Evolutionary conservation across 306 rosid species (phyloP).

Genomic region (Hippophae gyantsensis): DNA sequence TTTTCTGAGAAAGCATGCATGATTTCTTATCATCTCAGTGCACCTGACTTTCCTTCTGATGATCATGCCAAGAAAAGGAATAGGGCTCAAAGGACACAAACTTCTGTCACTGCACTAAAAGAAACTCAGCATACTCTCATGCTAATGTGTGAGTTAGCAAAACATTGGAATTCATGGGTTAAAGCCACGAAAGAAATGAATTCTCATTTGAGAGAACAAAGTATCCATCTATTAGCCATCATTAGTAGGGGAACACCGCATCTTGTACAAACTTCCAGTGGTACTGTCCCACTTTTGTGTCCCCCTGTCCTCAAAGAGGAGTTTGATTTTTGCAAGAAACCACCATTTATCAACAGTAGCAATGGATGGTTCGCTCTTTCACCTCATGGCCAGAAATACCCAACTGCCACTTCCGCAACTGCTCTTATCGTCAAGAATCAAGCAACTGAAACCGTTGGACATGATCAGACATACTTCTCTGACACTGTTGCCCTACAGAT

Average conservation of each 20-base stretch:
- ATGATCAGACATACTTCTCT: constrained; percentile 51
- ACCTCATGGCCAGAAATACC: constrained; percentile 44
- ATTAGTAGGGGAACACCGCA: constrained; percentile 70
- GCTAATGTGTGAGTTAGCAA: constrained; percentile 77
- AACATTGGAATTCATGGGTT: constrained; percentile 76
- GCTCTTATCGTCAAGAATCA: constrained; percentile 35
- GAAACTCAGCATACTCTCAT: constrained; percentile 75
- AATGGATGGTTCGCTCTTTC: constrained; percentile 89
- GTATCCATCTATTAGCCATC: constrained; percentile 90
- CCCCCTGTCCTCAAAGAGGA: constrained; percentile 78
- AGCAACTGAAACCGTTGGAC: constrained; percentile 31
- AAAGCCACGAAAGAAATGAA: constrained; percentile 65
- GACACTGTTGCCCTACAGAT: constrained; percentile 65
- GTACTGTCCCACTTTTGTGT: constrained; percentile 50
- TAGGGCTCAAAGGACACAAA: constrained; percentile 47
- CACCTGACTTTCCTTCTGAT: constrained; percentile 63
- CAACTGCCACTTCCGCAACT: constrained; percentile 37
- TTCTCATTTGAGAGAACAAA: constrained; percentile 69
- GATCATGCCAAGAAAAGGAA: constrained; percentile 76
- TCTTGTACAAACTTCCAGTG: constrained; percentile 43
- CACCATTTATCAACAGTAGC: constrained; percentile 57
- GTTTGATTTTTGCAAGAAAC: constrained; percentile 50
- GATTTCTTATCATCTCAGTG: constrained; percentile 60
- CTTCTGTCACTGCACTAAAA: constrained; percentile 54
- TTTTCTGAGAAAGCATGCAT: constrained; percentile 64